Percentiles rank a stretch among this genome's conserved stretches.
phyloP scores from a whole-genome alignment of 78 protist species.

The Cavenderia fasciculata region DNA sequence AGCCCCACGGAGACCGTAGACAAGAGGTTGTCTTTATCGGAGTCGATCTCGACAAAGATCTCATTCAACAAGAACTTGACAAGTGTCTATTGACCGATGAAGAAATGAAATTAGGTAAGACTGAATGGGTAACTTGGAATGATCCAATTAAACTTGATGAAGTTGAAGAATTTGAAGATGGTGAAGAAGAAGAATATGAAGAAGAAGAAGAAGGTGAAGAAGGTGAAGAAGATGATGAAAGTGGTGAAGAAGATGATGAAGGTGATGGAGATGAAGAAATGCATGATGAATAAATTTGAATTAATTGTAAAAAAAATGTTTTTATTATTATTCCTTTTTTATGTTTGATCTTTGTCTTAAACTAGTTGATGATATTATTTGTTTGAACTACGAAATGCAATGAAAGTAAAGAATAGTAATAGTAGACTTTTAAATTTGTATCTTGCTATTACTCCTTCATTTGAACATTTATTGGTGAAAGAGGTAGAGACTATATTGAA shows the following conservation, averaged over 20 bases:
- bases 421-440: background rate
- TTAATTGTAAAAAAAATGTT: background rate
- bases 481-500: background rate
- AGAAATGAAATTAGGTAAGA: slow-evolving; percentile 57
- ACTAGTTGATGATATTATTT: slow-evolving; percentile 4
- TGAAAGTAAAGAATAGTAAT: background rate
- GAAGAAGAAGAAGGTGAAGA: slow-evolving; percentile 15
- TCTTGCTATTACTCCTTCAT: slow-evolving; percentile 6
- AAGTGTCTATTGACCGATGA: slow-evolving; percentile 86
- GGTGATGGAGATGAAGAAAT: background rate
- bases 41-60: slow-evolving; percentile 16
- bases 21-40: slow-evolving; percentile 96
- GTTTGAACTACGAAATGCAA: background rate
- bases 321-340: too few relatives aligned
- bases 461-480: slow-evolving; percentile 10
- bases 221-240: background rate
- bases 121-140: slow-evolving; percentile 46
- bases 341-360: slow-evolving; percentile 14
- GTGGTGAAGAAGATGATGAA: background rate
- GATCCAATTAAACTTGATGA: slow-evolving; percentile 45
- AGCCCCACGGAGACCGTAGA: slow-evolving; percentile 72
- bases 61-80: slow-evolving; percentile 64
- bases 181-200: slow-evolving; percentile 12
- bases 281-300: background rate
- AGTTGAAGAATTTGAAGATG: background rate